These are phyloP conservation scores for Starmera caribaea DNA, from an alignment of 805 yeast species.

Conservation along the genomic window DNA sequence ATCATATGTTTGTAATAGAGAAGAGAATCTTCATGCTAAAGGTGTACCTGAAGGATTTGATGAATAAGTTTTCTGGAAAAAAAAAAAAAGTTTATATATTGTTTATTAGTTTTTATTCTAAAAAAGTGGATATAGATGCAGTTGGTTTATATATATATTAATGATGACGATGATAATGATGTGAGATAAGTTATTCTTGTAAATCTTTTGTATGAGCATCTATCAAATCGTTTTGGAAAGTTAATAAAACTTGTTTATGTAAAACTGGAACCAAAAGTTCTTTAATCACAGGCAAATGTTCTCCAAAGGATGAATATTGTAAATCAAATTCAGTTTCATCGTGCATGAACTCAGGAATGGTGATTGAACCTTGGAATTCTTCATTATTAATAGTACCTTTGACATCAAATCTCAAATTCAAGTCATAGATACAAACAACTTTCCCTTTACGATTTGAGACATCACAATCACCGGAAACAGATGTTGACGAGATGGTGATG, in stretches of 20 bases:
- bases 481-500: slow-evolving; percentile 29
- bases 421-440: slow-evolving; percentile 65
- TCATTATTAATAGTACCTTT: slow-evolving; percentile 25
- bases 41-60: slow-evolving; percentile 87
- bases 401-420: slow-evolving; percentile 42
- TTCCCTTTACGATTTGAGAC: slow-evolving; percentile 80
- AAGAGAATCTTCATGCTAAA: slow-evolving; percentile 47
- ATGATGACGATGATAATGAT: not conserved
- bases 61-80: slow-evolving; percentile 6
- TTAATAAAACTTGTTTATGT: slow-evolving; percentile 30
- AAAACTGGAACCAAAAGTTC: slow-evolving; percentile 43
- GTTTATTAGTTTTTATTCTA: too few species aligned
- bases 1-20: slow-evolving; percentile 32
- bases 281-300: slow-evolving; percentile 28
- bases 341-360: slow-evolving; percentile 63
- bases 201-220: slow-evolving; percentile 52
- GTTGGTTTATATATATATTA: not conserved
- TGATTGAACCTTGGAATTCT: slow-evolving; percentile 32
- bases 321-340: slow-evolving; percentile 66
- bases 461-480: slow-evolving; percentile 65
- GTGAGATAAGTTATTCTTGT: slow-evolving; percentile 29
- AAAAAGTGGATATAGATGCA: not conserved
- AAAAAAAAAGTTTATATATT: not conserved
- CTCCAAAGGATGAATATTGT: slow-evolving; percentile 34
- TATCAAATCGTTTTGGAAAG: slow-evolving; percentile 57